Base-by-base conservation (phyloP, 352 stramenopile genomes). In the Globisporangium cederbergense region DNA sequence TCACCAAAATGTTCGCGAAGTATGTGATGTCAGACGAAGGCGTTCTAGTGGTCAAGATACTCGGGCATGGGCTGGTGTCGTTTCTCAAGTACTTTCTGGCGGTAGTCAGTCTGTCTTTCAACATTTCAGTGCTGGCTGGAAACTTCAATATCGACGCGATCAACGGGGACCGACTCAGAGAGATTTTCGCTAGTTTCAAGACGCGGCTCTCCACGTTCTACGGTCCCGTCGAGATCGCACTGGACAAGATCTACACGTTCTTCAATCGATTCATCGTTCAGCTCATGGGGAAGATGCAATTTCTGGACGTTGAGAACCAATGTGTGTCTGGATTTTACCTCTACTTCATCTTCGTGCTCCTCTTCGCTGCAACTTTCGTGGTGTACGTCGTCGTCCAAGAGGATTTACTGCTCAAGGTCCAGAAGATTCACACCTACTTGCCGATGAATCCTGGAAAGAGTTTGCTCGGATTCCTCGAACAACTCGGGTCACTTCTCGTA, bases 301-400 rank as follows among this genome's bases (percentile, higher is more conserved):
- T 84, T 13, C 72, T 77, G 28, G 25, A 75, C 11, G 10, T 76
- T 2, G 70, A 60, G 0, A 58, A 65, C 9, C 71, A 81, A 22
- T 88, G 78, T 52, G 53, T 72, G n/a, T 67, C 69, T 18, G 78
- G 78, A 0, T 78, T 83, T 14, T 74, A 72, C 56, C 60, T 88
- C 1, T 76, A 70, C 16, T 56, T 40, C 4, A 55, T 77, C 1
- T 49, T 83, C 4, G 50, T 9, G 2, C 56, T 80, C 28, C 42
- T 88, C 5, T 77, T 85, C 51, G 18, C 50, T 3, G 72, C 78
- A 2, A 75, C 78, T 0, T 81, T 86, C 14, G 42, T 86, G 14
- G 68, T 86, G 32, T 88, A 84, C 58, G 62, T 88, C 54, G 78
- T 88, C 11, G 77, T 88, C 0, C 78, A 84, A 72, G 78, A 86